A percentile compares a stretch with the other conserved stretches of the same genome.
phyloP scores from a whole-genome alignment of 2,329 filamentous ascomycete genomes.

The Tolypocladium guangdongense region DNA sequence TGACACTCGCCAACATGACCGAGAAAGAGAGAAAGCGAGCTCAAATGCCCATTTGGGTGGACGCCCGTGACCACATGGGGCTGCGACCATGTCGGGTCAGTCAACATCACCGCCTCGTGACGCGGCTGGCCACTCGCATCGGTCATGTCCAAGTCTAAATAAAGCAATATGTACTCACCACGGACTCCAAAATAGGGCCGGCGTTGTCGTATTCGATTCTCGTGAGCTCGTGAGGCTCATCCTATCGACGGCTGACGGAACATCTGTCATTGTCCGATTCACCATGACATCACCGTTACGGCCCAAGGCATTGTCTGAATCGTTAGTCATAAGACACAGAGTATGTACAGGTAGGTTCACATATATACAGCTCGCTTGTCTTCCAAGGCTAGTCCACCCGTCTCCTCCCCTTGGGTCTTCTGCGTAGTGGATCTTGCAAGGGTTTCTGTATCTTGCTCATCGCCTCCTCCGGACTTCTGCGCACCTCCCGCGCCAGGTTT shows the following conservation, averaged over 20 bases:
- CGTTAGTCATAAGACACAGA: constrained; percentile 21
- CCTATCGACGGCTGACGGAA: not conserved
- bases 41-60: not conserved
- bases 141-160: not conserved
- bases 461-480: constrained; percentile 35
- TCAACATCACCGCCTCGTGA: not conserved
- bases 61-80: not conserved
- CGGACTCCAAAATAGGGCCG: not conserved
- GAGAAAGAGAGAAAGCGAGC: not conserved
- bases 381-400: constrained; percentile 26
- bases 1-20: not conserved
- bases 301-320: not conserved
- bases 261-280: not conserved
- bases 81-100: not conserved
- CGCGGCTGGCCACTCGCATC: not conserved
- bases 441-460: constrained; percentile 38
- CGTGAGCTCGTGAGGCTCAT: not conserved
- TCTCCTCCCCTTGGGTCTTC: constrained; percentile 29
- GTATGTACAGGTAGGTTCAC: constrained; percentile 26
- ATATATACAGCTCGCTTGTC: constrained; percentile 28
- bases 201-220: not conserved
- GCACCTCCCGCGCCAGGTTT: constrained; percentile 16
- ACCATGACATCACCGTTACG: not conserved
- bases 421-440: constrained; percentile 26
- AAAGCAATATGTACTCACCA: not conserved